Conservation (phyloP, 2,329 filamentous ascomycete genomes). For the Sporothrix variecibatus region DNA sequence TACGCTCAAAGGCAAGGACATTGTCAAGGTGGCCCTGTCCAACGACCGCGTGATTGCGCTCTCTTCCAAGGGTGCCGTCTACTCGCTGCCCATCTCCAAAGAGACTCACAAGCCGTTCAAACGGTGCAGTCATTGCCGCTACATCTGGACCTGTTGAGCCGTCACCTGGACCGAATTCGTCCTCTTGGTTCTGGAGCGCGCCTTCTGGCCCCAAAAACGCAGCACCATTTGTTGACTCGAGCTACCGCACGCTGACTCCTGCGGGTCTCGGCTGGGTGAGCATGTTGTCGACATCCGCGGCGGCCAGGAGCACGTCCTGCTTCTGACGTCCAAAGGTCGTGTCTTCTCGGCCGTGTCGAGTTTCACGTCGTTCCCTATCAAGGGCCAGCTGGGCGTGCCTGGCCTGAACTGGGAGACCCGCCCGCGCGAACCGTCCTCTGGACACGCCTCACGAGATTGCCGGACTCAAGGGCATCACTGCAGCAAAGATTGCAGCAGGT, state of each 20-base stretch:
- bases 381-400: slow-evolving; percentile 84
- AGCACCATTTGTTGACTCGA: slow-evolving; percentile 36
- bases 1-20: slow-evolving; percentile 79
- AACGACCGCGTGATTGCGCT: slow-evolving; percentile 81
- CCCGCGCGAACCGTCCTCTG: slow-evolving; percentile 72
- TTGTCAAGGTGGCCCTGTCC: slow-evolving; percentile 75
- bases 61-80: slow-evolving; percentile 73
- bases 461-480: slow-evolving; percentile 68
- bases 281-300: slow-evolving; percentile 72
- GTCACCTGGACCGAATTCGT: slow-evolving; percentile 59
- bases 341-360: slow-evolving; percentile 87
- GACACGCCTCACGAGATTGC: slow-evolving; percentile 81
- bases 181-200: slow-evolving; percentile 66
- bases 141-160: slow-evolving; percentile 36
- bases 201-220: slow-evolving; percentile 33
- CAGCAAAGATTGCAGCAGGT: slow-evolving; percentile 76
- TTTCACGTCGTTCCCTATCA: slow-evolving; percentile 73
- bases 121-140: slow-evolving; percentile 30
- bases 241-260: slow-evolving; percentile 73
- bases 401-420: slow-evolving; percentile 78
- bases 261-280: slow-evolving; percentile 65
- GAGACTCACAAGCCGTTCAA: slow-evolving; percentile 56
- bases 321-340: slow-evolving; percentile 81
- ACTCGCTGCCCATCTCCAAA: slow-evolving; percentile 77
- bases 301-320: slow-evolving; percentile 81